These are phyloP conservation scores for Xerocomellus amylosporus DNA, from an alignment of 768 basidiomycete genomes.

Conservation along the genomic window DNA sequence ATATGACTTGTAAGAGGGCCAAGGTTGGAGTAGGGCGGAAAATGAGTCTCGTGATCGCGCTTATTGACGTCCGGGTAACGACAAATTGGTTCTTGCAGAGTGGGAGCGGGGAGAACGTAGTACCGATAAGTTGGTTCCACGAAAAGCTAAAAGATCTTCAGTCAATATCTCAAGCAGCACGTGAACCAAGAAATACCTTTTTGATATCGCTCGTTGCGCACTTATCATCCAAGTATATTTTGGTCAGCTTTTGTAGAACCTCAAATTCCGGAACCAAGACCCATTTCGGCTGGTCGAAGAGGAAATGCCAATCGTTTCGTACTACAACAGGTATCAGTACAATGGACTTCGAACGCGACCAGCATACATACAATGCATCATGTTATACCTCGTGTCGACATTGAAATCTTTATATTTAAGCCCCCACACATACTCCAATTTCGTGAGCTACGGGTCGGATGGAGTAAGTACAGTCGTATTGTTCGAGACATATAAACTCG, in stretches of 20 bases:
- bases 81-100: not conserved
- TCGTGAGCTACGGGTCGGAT: not conserved
- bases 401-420: not conserved
- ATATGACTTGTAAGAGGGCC: not conserved
- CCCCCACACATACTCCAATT: constrained; percentile 1
- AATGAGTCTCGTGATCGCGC: not conserved
- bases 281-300: not conserved
- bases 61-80: not conserved
- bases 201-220: not conserved
- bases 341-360: not conserved
- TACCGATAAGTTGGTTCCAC: not conserved
- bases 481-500: too few relatives aligned
- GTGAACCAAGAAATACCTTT: not conserved
- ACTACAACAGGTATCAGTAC: not conserved
- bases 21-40: too few relatives aligned
- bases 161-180: not conserved
- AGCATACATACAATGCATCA: not conserved
- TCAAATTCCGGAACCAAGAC: not conserved
- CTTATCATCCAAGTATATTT: not conserved
- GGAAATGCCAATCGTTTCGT: not conserved
- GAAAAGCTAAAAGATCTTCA: not conserved
- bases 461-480: not conserved
- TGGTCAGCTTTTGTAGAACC: not conserved
- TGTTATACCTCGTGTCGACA: not conserved
- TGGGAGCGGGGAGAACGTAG: not conserved